phyloP scores from a whole-genome alignment of 2,329 filamentous ascomycete genomes.

The Colletotrichum ledebouriae region DNA sequence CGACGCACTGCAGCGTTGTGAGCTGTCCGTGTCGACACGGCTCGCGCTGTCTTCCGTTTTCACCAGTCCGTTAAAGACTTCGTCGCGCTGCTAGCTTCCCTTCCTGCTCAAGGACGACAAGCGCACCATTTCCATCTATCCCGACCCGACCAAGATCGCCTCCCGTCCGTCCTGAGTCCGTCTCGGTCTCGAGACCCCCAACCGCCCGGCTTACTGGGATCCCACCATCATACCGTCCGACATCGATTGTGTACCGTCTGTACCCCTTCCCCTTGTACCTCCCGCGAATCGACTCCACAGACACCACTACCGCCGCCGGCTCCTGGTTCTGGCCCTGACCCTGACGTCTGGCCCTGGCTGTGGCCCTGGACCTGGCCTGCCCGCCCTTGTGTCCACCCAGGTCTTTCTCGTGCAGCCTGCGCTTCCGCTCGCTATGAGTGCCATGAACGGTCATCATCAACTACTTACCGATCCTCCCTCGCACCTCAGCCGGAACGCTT shows the following conservation, averaged over 20 bases:
- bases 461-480: slow-evolving; percentile 34
- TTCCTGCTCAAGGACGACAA: slow-evolving; percentile 18
- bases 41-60: slow-evolving; percentile 14
- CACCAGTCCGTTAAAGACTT: slow-evolving; percentile 8
- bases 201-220: slow-evolving; percentile 41
- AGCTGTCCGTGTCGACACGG: not conserved
- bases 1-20: not conserved
- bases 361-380: slow-evolving; percentile 37
- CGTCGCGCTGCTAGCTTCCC: slow-evolving; percentile 6
- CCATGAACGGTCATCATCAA: slow-evolving; percentile 27
- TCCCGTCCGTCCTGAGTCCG: slow-evolving; percentile 31
- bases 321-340: slow-evolving; percentile 38
- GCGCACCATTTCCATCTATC: slow-evolving; percentile 17
- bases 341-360: slow-evolving; percentile 30
- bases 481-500: slow-evolving; percentile 12
- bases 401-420: slow-evolving; percentile 31
- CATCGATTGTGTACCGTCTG: slow-evolving; percentile 33
- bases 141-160: slow-evolving; percentile 13
- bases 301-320: slow-evolving; percentile 36
- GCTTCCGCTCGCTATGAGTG: slow-evolving; percentile 31
- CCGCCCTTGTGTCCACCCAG: slow-evolving; percentile 34
- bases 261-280: slow-evolving; percentile 40
- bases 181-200: slow-evolving; percentile 29
- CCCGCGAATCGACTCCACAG: slow-evolving; percentile 37
- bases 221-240: slow-evolving; percentile 31